Conservation (phyloP, 2,329 filamentous ascomycete genomes). For the Fusarium sp. region DNA sequence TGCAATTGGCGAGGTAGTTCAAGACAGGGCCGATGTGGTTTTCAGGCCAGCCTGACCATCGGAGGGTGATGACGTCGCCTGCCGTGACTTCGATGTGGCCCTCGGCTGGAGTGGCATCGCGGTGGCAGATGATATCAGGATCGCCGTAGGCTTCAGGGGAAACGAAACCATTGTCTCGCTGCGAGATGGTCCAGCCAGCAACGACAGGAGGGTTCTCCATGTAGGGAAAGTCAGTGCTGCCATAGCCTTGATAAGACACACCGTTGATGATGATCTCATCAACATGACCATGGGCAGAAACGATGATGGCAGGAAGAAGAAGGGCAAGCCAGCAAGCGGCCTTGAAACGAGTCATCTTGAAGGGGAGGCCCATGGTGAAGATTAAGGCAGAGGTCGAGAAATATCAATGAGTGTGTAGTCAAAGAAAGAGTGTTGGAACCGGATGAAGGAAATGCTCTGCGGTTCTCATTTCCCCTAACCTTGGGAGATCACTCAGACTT, state of each 20-base stretch:
- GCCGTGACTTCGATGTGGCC: constrained; percentile 56
- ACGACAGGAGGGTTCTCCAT: constrained; percentile 49
- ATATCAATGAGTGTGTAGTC: constrained; percentile 17
- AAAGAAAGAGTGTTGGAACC: constrained; percentile 4
- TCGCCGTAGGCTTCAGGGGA: constrained; percentile 55
- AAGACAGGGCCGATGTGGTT: constrained; percentile 60
- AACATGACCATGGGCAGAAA: constrained; percentile 56
- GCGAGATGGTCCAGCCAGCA: constrained; percentile 55
- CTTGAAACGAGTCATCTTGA: constrained; percentile 9
- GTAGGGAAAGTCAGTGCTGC: constrained; percentile 51
- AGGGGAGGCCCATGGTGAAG: constrained; percentile 12
- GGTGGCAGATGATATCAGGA: constrained; percentile 62
- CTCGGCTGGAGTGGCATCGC: constrained; percentile 52
- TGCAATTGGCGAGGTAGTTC: constrained; percentile 58
- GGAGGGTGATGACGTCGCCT: constrained; percentile 57
- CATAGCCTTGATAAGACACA: constrained; percentile 55
- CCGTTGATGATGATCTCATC: constrained; percentile 56
- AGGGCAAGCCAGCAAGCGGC: constrained; percentile 15
- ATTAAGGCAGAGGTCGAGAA: neutral
- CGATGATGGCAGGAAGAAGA: constrained; percentile 14
- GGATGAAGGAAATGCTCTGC: neutral
- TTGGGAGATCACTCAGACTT: constrained; percentile 10
- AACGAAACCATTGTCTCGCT: constrained; percentile 59
- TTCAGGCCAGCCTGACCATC: constrained; percentile 62
- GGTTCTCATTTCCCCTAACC: neutral